A percentile compares a stretch with the other conserved stretches of the same genome.
Evolutionary conservation across 192 early-diverging fungal species (phyloP).

Genomic region (Phlyctochytrium planicorne): DNA sequence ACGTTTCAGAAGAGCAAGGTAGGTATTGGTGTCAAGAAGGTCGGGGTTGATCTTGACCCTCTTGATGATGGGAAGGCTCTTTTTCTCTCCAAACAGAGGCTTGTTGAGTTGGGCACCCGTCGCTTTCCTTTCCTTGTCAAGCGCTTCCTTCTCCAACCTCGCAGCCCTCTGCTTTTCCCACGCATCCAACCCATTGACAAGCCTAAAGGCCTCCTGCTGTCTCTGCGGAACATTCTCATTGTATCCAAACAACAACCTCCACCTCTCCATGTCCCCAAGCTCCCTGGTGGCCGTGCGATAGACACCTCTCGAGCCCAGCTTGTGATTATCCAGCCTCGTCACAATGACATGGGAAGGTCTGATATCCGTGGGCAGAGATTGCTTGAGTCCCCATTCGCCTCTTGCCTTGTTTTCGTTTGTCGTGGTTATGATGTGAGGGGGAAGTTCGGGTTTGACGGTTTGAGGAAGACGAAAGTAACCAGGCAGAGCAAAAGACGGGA

Average conservation of each 20-base stretch:
- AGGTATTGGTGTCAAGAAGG: neutral
- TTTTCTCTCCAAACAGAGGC: neutral
- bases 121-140: too few relatives aligned
- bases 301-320: neutral
- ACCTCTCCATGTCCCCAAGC: neutral
- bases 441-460: neutral
- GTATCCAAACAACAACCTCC: slow-evolving; percentile 4
- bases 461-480: neutral
- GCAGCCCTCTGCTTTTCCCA: neutral
- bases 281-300: neutral
- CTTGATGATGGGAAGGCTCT: too few relatives aligned
- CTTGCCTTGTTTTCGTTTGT: neutral
- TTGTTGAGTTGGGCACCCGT: neutral
- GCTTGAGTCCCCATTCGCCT: slow-evolving; percentile 3
- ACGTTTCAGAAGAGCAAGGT: neutral
- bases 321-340: neutral
- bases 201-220: neutral
- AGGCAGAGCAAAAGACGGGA: neutral
- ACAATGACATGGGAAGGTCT: neutral
- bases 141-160: neutral
- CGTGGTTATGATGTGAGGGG: neutral
- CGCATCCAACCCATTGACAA: neutral
- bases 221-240: neutral
- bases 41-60: too few relatives aligned
- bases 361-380: neutral